Evolutionary conservation across 2,329 filamentous ascomycete genomes (phyloP).

Genomic region (Arthrobotrys musiformis): DNA sequence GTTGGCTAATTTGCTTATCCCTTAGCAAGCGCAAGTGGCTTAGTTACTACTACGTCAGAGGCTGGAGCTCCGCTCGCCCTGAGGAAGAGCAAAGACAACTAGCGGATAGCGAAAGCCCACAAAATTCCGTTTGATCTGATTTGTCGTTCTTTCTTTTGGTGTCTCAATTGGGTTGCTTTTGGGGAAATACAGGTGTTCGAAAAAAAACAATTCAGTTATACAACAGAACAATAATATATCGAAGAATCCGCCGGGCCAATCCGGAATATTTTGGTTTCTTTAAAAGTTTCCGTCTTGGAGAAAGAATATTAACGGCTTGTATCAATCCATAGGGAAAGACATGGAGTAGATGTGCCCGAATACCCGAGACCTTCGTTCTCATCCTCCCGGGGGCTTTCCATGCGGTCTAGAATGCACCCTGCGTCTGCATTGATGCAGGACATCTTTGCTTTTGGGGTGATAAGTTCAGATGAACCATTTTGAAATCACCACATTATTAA

Average conservation of each 20-base stretch:
- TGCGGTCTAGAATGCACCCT: background rate
- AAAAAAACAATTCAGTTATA: too few relatives aligned
- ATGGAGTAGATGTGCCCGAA: background rate
- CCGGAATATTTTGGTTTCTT: background rate
- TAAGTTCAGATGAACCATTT: background rate
- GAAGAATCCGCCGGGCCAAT: conserved; percentile 1
- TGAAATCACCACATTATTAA: background rate
- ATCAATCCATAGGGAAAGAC: conserved; percentile 2
- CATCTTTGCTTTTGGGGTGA: background rate
- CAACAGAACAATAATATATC: too few relatives aligned
- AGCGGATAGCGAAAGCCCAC: background rate
- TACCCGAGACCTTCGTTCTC: background rate
- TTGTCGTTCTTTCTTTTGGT: background rate
- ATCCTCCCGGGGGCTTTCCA: background rate
- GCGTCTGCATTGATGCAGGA: conserved; percentile 3
- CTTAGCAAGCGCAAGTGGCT: conserved; percentile 9
- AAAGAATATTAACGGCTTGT: background rate
- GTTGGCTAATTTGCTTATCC: background rate
- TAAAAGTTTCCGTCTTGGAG: background rate
- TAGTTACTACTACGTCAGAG: conserved; percentile 2
- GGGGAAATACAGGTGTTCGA: background rate
- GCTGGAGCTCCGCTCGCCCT: conserved; percentile 18
- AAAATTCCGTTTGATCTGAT: background rate
- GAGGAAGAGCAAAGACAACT: background rate
- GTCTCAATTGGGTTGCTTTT: too few relatives aligned